Percentiles rank a stretch among this genome's conserved stretches.
Evolutionary conservation across 352 stramenopile genomes (phyloP).

Genomic region (Phytophthora podocarpi): DNA sequence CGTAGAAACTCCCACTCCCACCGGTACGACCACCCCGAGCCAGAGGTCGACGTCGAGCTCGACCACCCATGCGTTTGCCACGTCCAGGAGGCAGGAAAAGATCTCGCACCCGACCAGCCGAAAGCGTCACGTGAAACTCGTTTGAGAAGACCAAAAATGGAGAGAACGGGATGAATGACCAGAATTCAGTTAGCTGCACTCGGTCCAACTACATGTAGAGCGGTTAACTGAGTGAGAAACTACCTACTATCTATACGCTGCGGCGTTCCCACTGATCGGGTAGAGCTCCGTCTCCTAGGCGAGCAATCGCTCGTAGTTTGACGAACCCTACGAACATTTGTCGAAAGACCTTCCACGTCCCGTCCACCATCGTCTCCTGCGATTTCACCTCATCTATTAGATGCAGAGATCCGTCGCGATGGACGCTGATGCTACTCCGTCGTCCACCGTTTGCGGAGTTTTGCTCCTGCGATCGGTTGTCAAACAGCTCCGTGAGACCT

Average conservation of each 20-base stretch:
- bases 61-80: too few relatives aligned
- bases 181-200: too few relatives aligned
- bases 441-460: background rate
- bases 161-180: too few relatives aligned
- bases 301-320: slow-evolving; percentile 50
- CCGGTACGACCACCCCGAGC: background rate
- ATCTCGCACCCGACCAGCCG: too few relatives aligned
- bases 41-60: too few relatives aligned
- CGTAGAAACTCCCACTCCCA: slow-evolving; percentile 16
- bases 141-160: too few relatives aligned
- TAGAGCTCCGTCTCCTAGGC: slow-evolving; percentile 60
- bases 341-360: slow-evolving; percentile 79
- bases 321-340: slow-evolving; percentile 73
- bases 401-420: slow-evolving; percentile 21
- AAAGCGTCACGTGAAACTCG: too few relatives aligned
- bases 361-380: slow-evolving; percentile 51
- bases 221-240: too few relatives aligned
- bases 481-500: slow-evolving; percentile 43
- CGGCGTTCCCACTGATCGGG: slow-evolving; percentile 55
- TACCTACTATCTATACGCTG: background rate
- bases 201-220: too few relatives aligned
- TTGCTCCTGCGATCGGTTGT: background rate
- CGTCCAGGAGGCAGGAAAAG: too few relatives aligned
- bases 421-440: slow-evolving; percentile 31
- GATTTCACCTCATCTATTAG: slow-evolving; percentile 48